phyloP scores from a whole-genome alignment of 2,329 filamentous ascomycete genomes.

The Sporothrix protearum region DNA sequence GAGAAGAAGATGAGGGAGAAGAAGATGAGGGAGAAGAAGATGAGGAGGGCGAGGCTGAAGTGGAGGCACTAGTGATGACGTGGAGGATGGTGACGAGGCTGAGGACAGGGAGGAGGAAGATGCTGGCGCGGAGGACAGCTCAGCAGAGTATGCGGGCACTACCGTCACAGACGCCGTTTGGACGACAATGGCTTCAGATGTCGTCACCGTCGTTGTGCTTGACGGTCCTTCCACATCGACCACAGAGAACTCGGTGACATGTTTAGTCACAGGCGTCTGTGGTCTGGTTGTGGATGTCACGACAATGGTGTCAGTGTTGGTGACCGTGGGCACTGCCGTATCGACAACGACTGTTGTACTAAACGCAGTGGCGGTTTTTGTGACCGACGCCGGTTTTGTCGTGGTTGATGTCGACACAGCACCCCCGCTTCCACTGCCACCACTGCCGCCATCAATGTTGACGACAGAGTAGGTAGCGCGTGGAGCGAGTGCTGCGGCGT shows the following conservation, averaged over 20 bases:
- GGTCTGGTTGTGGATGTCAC: constrained; percentile 18
- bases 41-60: not conserved
- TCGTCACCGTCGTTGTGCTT: constrained; percentile 19
- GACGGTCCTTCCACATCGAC: constrained; percentile 27
- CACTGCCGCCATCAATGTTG: constrained; percentile 35
- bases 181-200: not conserved
- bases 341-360: constrained; percentile 23
- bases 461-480: constrained; percentile 41
- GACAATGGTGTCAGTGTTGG: constrained; percentile 32
- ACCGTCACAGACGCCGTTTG: not conserved
- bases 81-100: not conserved
- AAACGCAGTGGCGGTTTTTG: constrained; percentile 1
- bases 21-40: not conserved
- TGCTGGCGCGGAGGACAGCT: not conserved
- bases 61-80: not conserved
- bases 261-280: constrained; percentile 26
- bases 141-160: not conserved
- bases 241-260: constrained; percentile 31
- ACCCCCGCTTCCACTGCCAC: constrained; percentile 4
- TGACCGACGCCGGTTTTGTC: not conserved
- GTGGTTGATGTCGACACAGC: not conserved
- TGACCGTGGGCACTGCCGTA: constrained; percentile 29
- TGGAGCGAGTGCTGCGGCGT: constrained; percentile 30
- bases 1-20: not conserved
- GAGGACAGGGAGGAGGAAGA: not conserved